phyloP scores from a whole-genome alignment of 805 yeast genomes.

The Debaryomyces prosopidis region DNA sequence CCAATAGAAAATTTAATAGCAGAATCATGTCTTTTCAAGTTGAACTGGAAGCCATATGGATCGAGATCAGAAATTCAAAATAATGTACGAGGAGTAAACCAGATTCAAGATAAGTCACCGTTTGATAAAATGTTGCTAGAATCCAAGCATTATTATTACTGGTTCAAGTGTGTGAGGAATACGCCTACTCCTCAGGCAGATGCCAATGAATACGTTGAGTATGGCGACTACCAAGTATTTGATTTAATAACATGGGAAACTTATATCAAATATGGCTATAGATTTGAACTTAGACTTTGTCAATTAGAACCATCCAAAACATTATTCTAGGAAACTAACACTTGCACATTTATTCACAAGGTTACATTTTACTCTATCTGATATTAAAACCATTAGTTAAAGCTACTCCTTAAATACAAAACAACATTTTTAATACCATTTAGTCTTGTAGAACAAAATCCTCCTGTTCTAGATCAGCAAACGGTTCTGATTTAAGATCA shows the following conservation, averaged over 20 bases:
- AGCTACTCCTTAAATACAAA: background rate
- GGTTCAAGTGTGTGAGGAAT: constrained; percentile 18
- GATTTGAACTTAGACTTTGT: constrained; percentile 33
- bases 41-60: constrained; percentile 45
- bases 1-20: constrained; percentile 46
- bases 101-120: background rate
- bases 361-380: too few species aligned
- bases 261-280: constrained; percentile 36
- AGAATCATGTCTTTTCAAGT: constrained; percentile 35
- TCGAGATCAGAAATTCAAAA: constrained; percentile 10
- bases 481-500: constrained; percentile 6
- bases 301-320: constrained; percentile 29
- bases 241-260: constrained; percentile 44
- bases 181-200: constrained; percentile 6
- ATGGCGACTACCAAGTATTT: constrained; percentile 43
- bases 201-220: constrained; percentile 16
- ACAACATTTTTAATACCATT: background rate
- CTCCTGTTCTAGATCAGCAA: constrained; percentile 3
- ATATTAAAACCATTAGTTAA: too few species aligned
- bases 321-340: constrained; percentile 2
- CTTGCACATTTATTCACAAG: too few species aligned
- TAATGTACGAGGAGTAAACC: background rate
- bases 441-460: constrained; percentile 1
- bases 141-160: constrained; percentile 12
- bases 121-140: constrained; percentile 1